Evolutionary conservation across 2,329 filamentous ascomycete genomes (phyloP).

Genomic region (Botrytis pseudocinerea): DNA sequence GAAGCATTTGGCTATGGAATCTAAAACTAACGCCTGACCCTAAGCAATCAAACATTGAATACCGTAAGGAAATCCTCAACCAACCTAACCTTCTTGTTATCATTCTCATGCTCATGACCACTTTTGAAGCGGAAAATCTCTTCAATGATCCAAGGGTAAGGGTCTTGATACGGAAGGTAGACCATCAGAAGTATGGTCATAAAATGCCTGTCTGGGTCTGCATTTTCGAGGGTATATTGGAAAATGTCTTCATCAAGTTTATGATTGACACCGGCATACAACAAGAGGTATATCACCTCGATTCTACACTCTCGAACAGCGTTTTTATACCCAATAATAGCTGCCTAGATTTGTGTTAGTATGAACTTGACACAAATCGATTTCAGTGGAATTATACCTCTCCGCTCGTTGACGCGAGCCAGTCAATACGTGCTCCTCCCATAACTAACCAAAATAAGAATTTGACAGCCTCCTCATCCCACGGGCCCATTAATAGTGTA

Average conservation of each 20-base stretch:
- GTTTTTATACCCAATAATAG: conserved; percentile 31
- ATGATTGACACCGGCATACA: conserved; percentile 27
- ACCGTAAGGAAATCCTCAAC: conserved; percentile 1
- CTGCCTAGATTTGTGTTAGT: conserved; percentile 29
- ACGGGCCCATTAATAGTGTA: conserved; percentile 38
- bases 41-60: not conserved
- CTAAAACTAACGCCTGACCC: not conserved
- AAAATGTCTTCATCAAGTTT: conserved; percentile 27
- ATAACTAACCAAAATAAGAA: conserved; percentile 39
- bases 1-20: not conserved
- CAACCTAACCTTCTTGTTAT: not conserved
- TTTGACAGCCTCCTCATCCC: conserved; percentile 34
- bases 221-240: conserved; percentile 8
- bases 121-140: not conserved
- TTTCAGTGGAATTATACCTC: conserved; percentile 32
- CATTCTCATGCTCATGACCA: conserved; percentile 11
- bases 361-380: not conserved
- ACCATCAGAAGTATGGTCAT: not conserved
- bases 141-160: not conserved
- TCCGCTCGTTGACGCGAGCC: conserved; percentile 35
- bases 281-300: conserved; percentile 31
- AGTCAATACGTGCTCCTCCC: conserved; percentile 36
- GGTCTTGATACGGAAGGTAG: not conserved
- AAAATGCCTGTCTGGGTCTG: not conserved
- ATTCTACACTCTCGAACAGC: conserved; percentile 32